Evolutionary conservation across 2,329 filamentous ascomycete species (phyloP), one percentile per base, ranked within the genome.

Genomic region (Claviceps monticola): DNA sequence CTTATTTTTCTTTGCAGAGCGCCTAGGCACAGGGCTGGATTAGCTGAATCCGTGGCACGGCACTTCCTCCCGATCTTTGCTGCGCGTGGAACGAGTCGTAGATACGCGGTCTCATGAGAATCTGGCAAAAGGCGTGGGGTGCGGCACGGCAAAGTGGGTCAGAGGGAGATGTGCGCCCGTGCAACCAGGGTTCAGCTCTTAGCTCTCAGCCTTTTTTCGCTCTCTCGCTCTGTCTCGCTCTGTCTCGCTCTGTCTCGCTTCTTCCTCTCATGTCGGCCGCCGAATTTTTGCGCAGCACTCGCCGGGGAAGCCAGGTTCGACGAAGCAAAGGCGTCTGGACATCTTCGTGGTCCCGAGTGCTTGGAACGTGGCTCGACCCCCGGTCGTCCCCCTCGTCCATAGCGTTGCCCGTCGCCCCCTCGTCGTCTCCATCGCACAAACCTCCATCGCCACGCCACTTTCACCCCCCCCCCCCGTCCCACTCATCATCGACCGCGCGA

Each of bases 281-380:
- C 29, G 9, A 34, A 11, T 34, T 5, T 38, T 17, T 21, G 21
- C 17, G 34, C 47, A 39, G 19, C n/a, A 23, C 11, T 43, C 34
- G 43, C 36, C 26, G 26, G 50, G 51, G 51, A 52, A 46, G 41
- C 46, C 21, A 42, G 44, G 37, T 38, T 43, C 11, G 42, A 46
- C 29, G 16, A 44, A 48, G 19, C 17, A 16, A n/a, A 26, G 7
- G 39, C n/a, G 13, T 19, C 36, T 17, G 11, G 19, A 13, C 19
- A 44, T n/a, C 14, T 29, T 23, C 21, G 23, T 16, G n/a, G 42
- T 49, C 51, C 51, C 51, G 51, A 37, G 17, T 46, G 36, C 21
- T 49, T 49, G 47, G 51, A 46, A 53, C 51, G 47, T 49, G 51
- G 51, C 47, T 53, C 47, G 26, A 37, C 17, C 26, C 37, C 37